Evolutionary conservation across 257 asterid species (phyloP), one percentile per base, ranked within the genome.

Genomic region (Paulownia fortunei): DNA sequence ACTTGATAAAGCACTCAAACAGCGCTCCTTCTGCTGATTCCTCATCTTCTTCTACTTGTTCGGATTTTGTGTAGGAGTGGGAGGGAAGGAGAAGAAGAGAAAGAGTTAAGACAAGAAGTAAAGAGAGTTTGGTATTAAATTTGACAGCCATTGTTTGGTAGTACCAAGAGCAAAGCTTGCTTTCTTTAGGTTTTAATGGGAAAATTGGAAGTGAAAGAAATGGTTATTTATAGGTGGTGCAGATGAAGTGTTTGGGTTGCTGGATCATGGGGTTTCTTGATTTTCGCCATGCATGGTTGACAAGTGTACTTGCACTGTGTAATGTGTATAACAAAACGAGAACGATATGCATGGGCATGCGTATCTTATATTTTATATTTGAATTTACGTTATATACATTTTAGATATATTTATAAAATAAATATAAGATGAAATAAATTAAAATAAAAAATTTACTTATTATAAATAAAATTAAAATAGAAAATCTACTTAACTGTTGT

Each of bases 41-140:
- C 51, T 81, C 80, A 9, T 73, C 76, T 41, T 73, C 76, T 37
- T 63, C 69, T 21, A 41, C 18, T 8, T 16, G n/a, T 23, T 34
- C 8, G 7, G 34, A 5, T n/a, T 1, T 30, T 39, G 15, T 78
- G 74, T 63, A 49, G 67, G 73, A 49, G 30, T 60, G 79, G 12
- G 77, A 54, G 12, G 76, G 76, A 4, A 78, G 26, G 27, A 73
- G 52, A 42, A 81, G 74, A 24, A 83, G 74, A 13, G 82, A 74
- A 18, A 67, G 16, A 8, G 72, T 18, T 37, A 80, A n/a, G 24
- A 82, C 3, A 41, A 82, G 26, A 6, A 80, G 81, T 3, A 79
- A 0, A 51, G 52, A 44, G 60, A 74, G 27, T 63, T 18, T 72
- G 39, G 69, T 36, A 27, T 49, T 70, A 51, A 61, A 15, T 3